Conservation (phyloP, 306 rosid genomes). For the Malus sieversii region DNA sequence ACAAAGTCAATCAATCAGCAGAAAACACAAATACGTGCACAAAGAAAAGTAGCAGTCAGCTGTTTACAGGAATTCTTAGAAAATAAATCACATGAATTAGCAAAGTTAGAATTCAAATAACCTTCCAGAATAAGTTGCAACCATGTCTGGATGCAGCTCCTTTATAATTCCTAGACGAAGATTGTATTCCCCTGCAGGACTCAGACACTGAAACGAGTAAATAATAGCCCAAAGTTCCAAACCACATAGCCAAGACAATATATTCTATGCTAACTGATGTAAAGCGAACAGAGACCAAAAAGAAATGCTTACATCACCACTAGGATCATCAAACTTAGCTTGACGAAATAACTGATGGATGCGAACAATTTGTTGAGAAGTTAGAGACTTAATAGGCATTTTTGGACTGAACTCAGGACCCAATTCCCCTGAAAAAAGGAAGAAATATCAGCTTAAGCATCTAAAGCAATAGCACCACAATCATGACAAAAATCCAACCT, state of each 20-base stretch:
- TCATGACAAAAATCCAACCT: neutral
- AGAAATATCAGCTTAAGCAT: neutral
- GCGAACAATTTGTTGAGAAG: constrained; percentile 88
- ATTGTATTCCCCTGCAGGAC: constrained; percentile 98
- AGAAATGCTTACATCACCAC: constrained; percentile 47
- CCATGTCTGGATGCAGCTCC: constrained; percentile 98
- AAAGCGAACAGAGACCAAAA: neutral
- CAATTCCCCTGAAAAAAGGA: constrained; percentile 66
- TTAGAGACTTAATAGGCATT: constrained; percentile 67
- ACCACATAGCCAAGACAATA: constrained; percentile 14
- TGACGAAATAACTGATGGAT: constrained; percentile 93
- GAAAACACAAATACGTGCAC: neutral
- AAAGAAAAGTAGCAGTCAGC: neutral
- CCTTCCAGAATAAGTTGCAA: constrained; percentile 99
- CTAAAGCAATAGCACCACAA: neutral
- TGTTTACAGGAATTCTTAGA: neutral
- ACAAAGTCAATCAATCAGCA: neutral
- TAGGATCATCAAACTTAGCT: constrained; percentile 97
- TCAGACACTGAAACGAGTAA: constrained; percentile 64
- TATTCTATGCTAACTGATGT: neutral
- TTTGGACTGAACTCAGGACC: constrained; percentile 76
- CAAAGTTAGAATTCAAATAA: constrained; percentile 32
- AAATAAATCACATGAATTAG: constrained; percentile 15
- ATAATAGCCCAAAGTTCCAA: constrained; percentile 4
- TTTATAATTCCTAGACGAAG: constrained; percentile 92